Evolutionary conservation across 2,329 filamentous ascomycete genomes (phyloP).

Genomic region (Fusarium sororula): DNA sequence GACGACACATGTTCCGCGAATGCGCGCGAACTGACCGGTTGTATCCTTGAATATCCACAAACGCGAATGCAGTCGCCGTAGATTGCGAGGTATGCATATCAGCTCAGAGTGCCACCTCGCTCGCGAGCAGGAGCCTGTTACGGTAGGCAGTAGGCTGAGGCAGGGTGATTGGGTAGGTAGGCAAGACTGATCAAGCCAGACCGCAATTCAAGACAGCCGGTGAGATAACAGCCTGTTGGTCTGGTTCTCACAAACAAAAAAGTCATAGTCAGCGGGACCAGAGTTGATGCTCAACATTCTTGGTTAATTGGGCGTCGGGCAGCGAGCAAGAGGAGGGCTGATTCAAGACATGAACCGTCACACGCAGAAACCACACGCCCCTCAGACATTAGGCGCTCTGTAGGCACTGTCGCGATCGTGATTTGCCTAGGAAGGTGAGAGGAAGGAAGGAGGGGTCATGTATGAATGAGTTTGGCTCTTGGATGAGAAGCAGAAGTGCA

Average conservation of each 20-base stretch:
- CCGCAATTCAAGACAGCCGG: slow-evolving; percentile 12
- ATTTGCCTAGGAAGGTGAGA: slow-evolving; percentile 11
- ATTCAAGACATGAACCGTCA: slow-evolving; percentile 40
- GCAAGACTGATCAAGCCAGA: background rate
- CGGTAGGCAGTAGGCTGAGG: slow-evolving; percentile 4
- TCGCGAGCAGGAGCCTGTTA: background rate
- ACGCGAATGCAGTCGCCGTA: background rate
- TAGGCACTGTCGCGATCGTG: slow-evolving; percentile 8
- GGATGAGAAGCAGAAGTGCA: slow-evolving; percentile 5
- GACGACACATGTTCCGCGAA: background rate
- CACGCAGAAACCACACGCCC: slow-evolving; percentile 36
- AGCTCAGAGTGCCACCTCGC: background rate
- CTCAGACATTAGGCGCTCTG: slow-evolving; percentile 14
- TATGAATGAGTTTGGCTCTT: slow-evolving; percentile 13
- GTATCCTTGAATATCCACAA: slow-evolving; percentile 7
- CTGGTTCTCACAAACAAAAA: background rate
- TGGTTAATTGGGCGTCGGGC: slow-evolving; percentile 38
- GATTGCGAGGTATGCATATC: slow-evolving; percentile 2
- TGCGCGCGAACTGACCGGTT: background rate
- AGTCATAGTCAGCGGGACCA: slow-evolving; percentile 5
- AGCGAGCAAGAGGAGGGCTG: slow-evolving; percentile 37
- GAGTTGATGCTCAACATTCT: slow-evolving; percentile 22
- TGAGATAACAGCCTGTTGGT: slow-evolving; percentile 7
- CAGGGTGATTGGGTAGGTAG: background rate
- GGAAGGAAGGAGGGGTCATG: slow-evolving; percentile 10